Evolutionary conservation across 1,284 basidiomycete genomes (phyloP), one percentile per base, ranked within the genome.

Genomic region (Phellopilus nigrolimitatus): DNA sequence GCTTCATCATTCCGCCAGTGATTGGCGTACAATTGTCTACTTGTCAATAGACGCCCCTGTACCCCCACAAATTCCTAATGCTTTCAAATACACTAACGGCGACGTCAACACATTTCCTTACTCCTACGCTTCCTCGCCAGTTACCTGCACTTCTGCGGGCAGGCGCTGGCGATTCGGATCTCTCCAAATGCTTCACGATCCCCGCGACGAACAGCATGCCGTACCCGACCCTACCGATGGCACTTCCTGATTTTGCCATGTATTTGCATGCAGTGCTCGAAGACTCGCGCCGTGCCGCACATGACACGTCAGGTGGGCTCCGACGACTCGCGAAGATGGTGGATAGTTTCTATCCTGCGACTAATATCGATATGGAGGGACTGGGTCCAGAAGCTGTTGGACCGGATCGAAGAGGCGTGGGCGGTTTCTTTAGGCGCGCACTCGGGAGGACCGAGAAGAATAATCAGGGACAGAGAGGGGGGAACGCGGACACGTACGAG

Each of bases 401-500:
- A 6, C 49, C 48, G 3, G 67, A 62, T 38, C 70, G 60, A 57
- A 66, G 60, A 49, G 66, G 66, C 42, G 70, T 75, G 50, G 73
- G 72, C 39, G 74, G 68, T 34, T 66, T 84, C 55, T 71, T 85
- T 57, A 80, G 79, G 62, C 74, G 78, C 36, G 74, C 84, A 19
- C 79, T 86, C 10, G 78, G 80, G 24, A 71, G 78, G 43, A 70
- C 72, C 17, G 70, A 72, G 56, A 76, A 66, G 57, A 67, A 69
- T 38, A 68, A 67, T 39, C 37, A 44, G 28, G 75, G 66, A 56
- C 67, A 60, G 59, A 68, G 70, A 45, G 68, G 71, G 57, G 74
- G 73, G 57, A 89, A 89, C 60, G 84, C 85, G 59, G 84, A 88
- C 54, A 82, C 80, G 10, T 89, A 81, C 56, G 83, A 88, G 45